Evolutionary conservation across 305 asterid species (phyloP), one percentile per base, ranked within the genome.

Genomic region (Rubia tinctorum): DNA sequence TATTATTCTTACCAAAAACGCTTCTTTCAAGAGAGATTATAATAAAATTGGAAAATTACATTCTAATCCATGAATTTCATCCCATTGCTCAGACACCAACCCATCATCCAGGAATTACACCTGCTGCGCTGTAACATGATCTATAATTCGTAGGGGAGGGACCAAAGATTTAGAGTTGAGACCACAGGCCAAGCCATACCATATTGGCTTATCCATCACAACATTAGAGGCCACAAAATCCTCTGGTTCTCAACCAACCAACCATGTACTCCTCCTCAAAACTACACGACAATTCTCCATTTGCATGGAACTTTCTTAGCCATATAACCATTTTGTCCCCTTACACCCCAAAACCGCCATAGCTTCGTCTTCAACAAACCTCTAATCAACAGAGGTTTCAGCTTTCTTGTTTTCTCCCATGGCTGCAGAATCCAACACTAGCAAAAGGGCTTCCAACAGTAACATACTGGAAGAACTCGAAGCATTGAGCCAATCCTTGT

Each of bases 381-480:
- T 30, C 34, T 30, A 30, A 1, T 30, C 34, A 1, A 30, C 34
- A 3, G 2, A 30, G 34, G 20, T 10, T 71, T 39, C 22, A 65
- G 23, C 65, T 68, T 42, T n/a, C 12, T 51, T 51, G 0, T 18
- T 22, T 1, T 40, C 34, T 68, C 1, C 60, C 61, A 79, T 79
- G 82, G 79, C 79, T 17, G 74, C 77, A 62, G 72, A 81, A 43
- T 75, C 83, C 17, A 49, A 71, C 10, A 2, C 84, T 10, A 3
- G 68, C 75, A 74, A 83, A 72, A 80, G 84, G 77, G 85, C 81
- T 77, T 88, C 96, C 79, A 88, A 78, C 68, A 84, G 88, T 44
- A 94, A 84, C 62, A 82, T 93, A 49, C 79, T 93, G 55, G 88
- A 88, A 75, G 98, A 93, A 71, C 96, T 91, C 2, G 96, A 93